Conservation (phyloP, 2,329 filamentous ascomycete species). For the Gnomoniopsis smithogilvyi region DNA sequence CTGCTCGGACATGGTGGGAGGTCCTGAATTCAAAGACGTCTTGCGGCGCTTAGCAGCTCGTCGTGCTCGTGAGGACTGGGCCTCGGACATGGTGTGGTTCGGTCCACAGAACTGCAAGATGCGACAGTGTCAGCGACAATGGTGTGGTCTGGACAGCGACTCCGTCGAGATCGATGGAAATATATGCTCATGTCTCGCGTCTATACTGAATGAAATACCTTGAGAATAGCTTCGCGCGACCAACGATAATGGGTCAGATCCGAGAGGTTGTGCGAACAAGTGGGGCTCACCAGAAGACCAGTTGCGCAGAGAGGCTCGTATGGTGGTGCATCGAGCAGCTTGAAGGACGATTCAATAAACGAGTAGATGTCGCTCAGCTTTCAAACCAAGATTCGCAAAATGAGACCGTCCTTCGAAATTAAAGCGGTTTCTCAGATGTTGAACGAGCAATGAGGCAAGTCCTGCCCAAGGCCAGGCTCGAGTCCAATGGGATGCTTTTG, state of each 20-base stretch:
- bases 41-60: constrained; percentile 17
- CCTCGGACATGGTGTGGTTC: constrained; percentile 8
- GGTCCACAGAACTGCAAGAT: neutral
- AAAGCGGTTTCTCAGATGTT: neutral
- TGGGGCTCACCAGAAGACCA: neutral
- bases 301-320: neutral
- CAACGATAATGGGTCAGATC: neutral
- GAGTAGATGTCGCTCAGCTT: neutral
- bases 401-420: neutral
- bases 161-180: neutral
- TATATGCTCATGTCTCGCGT: neutral
- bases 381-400: neutral
- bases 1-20: no score
- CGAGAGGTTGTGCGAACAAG: neutral
- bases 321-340: neutral
- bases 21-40: constrained; percentile 5
- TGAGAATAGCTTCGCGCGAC: neutral
- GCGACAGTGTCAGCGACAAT: neutral
- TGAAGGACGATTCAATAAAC: neutral
- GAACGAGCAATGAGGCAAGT: neutral
- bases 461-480: neutral
- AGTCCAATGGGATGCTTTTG: no score
- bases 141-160: neutral
- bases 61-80: neutral
- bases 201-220: neutral